A percentile compares a stretch with the other conserved stretches of the same genome.
Conservation (phyloP, 805 yeast species). For the Grigorovia yakushimaensis region DNA sequence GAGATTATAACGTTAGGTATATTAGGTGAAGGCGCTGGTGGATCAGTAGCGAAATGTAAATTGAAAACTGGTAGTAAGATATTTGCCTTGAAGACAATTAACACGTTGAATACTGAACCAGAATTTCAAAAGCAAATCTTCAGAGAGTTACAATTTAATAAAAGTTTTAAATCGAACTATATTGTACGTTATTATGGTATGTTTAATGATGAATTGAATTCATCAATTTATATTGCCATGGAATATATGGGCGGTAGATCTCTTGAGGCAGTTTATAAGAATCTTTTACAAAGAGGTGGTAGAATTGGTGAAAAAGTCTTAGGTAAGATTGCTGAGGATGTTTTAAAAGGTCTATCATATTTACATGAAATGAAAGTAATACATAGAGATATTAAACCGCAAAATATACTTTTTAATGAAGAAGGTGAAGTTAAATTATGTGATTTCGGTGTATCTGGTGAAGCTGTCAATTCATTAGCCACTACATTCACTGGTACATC, state of each 20-base stretch:
- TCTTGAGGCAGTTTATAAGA: slow-evolving; percentile 80
- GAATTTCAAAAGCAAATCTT: slow-evolving; percentile 83
- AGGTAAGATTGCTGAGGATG: slow-evolving; percentile 83
- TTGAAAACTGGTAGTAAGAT: slow-evolving; percentile 48
- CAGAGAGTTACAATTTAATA: slow-evolving; percentile 82
- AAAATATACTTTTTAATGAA: slow-evolving; percentile 69
- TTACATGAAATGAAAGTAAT: slow-evolving; percentile 80
- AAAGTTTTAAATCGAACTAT: slow-evolving; percentile 69
- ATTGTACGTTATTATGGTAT: slow-evolving; percentile 93
- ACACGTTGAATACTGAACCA: slow-evolving; percentile 47
- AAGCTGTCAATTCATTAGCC: slow-evolving; percentile 88
- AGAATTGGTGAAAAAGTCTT: slow-evolving; percentile 87
- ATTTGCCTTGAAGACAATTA: slow-evolving; percentile 66
- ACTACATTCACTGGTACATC: slow-evolving; percentile 97
- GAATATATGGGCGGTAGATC: slow-evolving; percentile 94
- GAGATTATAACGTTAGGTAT: slow-evolving; percentile 59
- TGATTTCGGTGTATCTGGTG: slow-evolving; percentile 97
- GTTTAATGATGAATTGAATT: slow-evolving; percentile 63
- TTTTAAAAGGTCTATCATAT: slow-evolving; percentile 75
- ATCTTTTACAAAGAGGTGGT: slow-evolving; percentile 63
- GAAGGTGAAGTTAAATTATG: slow-evolving; percentile 83
- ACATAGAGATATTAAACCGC: slow-evolving; percentile 95
- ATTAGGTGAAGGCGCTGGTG: slow-evolving; percentile 93
- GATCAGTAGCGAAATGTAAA: slow-evolving; percentile 73
- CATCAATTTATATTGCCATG: slow-evolving; percentile 89